These are phyloP conservation scores for Bremia lactucae DNA, from an alignment of 352 stramenopile species.

Conservation along the genomic window DNA sequence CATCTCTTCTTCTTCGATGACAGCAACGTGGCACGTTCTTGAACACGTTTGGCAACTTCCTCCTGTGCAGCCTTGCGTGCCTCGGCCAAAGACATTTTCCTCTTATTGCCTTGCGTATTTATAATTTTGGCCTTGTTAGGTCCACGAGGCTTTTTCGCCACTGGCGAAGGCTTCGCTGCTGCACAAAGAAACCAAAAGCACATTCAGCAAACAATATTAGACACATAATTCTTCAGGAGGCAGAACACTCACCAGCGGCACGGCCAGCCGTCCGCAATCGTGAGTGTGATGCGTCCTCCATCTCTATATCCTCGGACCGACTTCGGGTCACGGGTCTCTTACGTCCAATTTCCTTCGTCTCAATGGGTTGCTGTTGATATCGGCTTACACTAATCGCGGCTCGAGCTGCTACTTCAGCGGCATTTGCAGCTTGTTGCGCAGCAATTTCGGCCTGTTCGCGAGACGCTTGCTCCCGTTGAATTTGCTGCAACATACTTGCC, in stretches of 20 bases:
- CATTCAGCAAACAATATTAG: constrained; percentile 20
- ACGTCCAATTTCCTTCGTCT: constrained; percentile 24
- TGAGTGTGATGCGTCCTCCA: constrained; percentile 35
- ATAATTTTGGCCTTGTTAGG: constrained; percentile 23
- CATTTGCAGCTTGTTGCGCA: constrained; percentile 45
- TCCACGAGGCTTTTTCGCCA: constrained; percentile 42
- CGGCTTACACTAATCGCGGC: constrained; percentile 56
- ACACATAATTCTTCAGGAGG: constrained; percentile 2
- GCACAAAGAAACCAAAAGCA: constrained; percentile 8
- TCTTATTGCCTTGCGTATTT: constrained; percentile 10
- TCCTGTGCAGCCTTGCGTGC: constrained; percentile 58
- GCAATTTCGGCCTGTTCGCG: constrained; percentile 57
- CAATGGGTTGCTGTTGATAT: constrained; percentile 26
- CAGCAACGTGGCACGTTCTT: constrained; percentile 47
- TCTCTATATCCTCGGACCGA: constrained; percentile 38
- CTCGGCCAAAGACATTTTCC: constrained; percentile 51
- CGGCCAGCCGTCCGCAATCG: constrained; percentile 13
- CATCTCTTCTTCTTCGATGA: constrained; percentile 66
- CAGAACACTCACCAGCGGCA: constrained; percentile 25
- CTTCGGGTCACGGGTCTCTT: constrained; percentile 31
- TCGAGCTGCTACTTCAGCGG: constrained; percentile 53
- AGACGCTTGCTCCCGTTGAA: constrained; percentile 35
- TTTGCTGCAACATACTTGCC: constrained; percentile 30
- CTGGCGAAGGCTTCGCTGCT: constrained; percentile 26
- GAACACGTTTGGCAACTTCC: constrained; percentile 55